phyloP scores from a whole-genome alignment of 2,329 filamentous ascomycete genomes.

The Fusarium sp. region DNA sequence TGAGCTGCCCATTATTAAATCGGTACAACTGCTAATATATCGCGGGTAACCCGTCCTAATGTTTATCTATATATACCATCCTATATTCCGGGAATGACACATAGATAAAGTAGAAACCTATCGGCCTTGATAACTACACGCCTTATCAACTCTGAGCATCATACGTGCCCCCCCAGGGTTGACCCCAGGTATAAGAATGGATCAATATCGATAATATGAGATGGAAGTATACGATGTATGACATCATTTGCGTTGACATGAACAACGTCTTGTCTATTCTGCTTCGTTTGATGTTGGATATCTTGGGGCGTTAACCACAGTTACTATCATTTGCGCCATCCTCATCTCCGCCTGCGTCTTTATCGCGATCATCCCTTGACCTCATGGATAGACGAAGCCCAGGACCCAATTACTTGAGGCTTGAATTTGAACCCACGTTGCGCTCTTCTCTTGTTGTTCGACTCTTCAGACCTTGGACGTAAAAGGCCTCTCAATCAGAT shows the following conservation, averaged over 20 bases:
- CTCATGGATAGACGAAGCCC: not conserved
- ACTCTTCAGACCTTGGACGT: not conserved
- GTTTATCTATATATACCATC: too few relatives aligned
- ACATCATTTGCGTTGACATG: constrained; percentile 9
- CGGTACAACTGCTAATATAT: too few relatives aligned
- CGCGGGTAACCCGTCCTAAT: too few relatives aligned
- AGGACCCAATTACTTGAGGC: not conserved
- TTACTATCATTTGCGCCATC: constrained; percentile 6
- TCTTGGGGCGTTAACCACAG: constrained; percentile 12
- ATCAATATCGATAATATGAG: too few relatives aligned
- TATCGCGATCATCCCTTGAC: not conserved
- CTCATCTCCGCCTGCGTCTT: too few relatives aligned
- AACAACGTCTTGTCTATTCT: constrained; percentile 31
- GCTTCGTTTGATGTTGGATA: constrained; percentile 6
- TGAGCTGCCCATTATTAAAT: too few relatives aligned
- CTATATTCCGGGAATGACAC: too few relatives aligned
- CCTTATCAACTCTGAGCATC: too few relatives aligned
- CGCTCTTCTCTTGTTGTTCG: not conserved
- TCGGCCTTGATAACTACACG: too few relatives aligned
- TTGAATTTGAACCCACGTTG: not conserved
- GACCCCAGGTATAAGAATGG: too few relatives aligned
- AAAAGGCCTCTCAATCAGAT: constrained; percentile 3
- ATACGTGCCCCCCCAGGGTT: too few relatives aligned
- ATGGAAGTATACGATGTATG: not conserved
- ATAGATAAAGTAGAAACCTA: too few relatives aligned